These are phyloP conservation scores for Gautieria morchelliformis DNA, from an alignment of 768 basidiomycete genomes.

Conservation along the genomic window DNA sequence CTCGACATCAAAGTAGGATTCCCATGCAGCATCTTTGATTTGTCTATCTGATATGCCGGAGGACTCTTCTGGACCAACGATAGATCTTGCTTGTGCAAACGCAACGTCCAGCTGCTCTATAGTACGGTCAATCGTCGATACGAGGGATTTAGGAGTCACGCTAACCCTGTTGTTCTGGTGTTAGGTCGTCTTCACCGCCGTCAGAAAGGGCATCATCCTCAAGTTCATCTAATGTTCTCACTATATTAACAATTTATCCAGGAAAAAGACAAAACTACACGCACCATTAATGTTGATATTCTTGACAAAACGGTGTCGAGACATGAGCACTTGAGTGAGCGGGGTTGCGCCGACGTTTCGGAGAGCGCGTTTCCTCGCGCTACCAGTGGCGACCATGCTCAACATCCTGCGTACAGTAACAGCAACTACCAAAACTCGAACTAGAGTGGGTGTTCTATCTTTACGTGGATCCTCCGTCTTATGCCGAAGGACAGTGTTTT, in stretches of 20 bases:
- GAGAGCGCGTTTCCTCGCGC: background rate
- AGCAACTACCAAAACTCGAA: background rate
- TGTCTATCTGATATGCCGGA: constrained; percentile 65
- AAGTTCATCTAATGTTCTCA: constrained; percentile 58
- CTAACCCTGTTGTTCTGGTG: constrained; percentile 74
- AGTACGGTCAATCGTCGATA: constrained; percentile 7
- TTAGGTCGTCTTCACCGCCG: constrained; percentile 70
- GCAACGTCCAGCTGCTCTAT: constrained; percentile 60
- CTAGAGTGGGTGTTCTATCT: background rate
- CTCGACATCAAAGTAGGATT: constrained; percentile 78
- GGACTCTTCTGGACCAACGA: constrained; percentile 55
- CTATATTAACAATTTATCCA: background rate
- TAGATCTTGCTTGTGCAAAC: constrained; percentile 52
- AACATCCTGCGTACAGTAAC: background rate
- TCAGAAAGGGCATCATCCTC: constrained; percentile 75
- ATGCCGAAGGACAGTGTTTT: constrained; percentile 4
- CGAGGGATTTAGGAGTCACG: background rate
- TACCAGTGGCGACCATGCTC: background rate
- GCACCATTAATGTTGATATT: constrained; percentile 74
- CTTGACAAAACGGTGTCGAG: constrained; percentile 82
- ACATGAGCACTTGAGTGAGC: too few relatives aligned
- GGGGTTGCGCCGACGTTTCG: background rate
- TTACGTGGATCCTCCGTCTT: background rate
- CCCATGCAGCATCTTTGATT: constrained; percentile 78
- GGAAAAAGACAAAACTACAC: background rate